These are phyloP conservation scores for Aquilaria malaccensis DNA, from an alignment of 345 rosid species.

Conservation along the genomic window DNA sequence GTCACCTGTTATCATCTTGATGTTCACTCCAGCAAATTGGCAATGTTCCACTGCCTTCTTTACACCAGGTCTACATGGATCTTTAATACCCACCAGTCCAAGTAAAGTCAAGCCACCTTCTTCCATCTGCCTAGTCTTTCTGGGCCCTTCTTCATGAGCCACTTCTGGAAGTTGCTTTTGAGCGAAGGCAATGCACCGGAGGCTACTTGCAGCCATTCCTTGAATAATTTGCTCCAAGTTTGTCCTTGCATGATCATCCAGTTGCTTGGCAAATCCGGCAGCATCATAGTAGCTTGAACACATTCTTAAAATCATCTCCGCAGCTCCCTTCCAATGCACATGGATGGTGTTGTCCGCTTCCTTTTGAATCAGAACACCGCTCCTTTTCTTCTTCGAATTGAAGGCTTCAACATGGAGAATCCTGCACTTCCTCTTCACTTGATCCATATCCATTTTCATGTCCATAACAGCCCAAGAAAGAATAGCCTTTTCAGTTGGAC, in stretches of 20 bases:
- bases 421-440: slow-evolving; percentile 19
- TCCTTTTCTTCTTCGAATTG: slow-evolving; percentile 61
- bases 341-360: slow-evolving; percentile 27
- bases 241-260: slow-evolving; percentile 25
- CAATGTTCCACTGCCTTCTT: slow-evolving; percentile 58
- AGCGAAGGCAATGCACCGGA: slow-evolving; percentile 74
- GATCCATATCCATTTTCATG: slow-evolving; percentile 33
- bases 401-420: slow-evolving; percentile 58
- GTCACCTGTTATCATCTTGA: slow-evolving; percentile 84
- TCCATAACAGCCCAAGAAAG: slow-evolving; percentile 60
- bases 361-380: slow-evolving; percentile 46
- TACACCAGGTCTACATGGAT: slow-evolving; percentile 62
- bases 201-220: slow-evolving; percentile 59
- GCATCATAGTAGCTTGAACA: slow-evolving; percentile 52
- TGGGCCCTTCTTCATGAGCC: slow-evolving; percentile 9
- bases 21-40: slow-evolving; percentile 54
- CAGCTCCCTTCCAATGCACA: slow-evolving; percentile 79
- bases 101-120: slow-evolving; percentile 41
- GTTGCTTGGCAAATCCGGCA: slow-evolving; percentile 27
- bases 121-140: slow-evolving; percentile 18
- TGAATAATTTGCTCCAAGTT: slow-evolving; percentile 41
- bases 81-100: slow-evolving; percentile 73
- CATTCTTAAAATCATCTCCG: slow-evolving; percentile 66
- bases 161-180: slow-evolving; percentile 27
- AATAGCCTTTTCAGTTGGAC: slow-evolving; percentile 72